phyloP scores from a whole-genome alignment of 2,329 filamentous ascomycete genomes.

The Fusarium sp. region DNA sequence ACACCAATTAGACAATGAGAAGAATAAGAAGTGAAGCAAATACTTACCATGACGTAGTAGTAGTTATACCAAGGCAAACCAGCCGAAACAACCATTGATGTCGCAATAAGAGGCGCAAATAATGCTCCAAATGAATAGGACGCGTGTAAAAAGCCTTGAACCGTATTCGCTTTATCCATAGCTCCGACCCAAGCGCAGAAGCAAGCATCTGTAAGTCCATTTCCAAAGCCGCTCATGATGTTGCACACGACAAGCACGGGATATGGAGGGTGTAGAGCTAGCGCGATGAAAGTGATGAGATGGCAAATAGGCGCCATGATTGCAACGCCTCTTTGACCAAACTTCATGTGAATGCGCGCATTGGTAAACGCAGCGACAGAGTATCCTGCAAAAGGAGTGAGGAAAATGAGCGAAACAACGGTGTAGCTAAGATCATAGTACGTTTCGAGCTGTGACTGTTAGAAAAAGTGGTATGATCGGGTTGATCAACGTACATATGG shows the following conservation, averaged over 20 bases:
- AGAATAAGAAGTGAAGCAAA: conserved; percentile 11
- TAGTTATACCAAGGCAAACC: conserved; percentile 73
- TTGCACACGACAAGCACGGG: conserved; percentile 73
- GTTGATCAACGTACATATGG: conserved; percentile 30
- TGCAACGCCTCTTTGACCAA: conserved; percentile 76
- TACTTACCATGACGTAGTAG: conserved; percentile 77
- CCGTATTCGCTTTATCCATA: conserved; percentile 76
- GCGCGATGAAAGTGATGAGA: conserved; percentile 69
- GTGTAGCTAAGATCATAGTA: conserved; percentile 72
- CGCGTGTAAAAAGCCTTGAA: conserved; percentile 74
- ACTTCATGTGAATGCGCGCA: conserved; percentile 68
- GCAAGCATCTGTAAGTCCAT: conserved; percentile 69
- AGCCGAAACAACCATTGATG: conserved; percentile 72
- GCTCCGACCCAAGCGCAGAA: conserved; percentile 68
- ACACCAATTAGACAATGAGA: background rate
- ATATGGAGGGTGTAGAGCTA: conserved; percentile 73
- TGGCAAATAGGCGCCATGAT: conserved; percentile 72
- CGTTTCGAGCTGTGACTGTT: conserved; percentile 62
- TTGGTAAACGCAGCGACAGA: conserved; percentile 71
- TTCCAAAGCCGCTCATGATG: conserved; percentile 74
- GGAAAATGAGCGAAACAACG: conserved; percentile 72
- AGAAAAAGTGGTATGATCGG: fast-evolving
- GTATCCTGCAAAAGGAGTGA: conserved; percentile 74
- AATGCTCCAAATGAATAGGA: conserved; percentile 76
- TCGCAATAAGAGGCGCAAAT: conserved; percentile 73